These are phyloP conservation scores for Torulaspora microellipsoides DNA, from an alignment of 805 yeast genomes.

Conservation along the genomic window DNA sequence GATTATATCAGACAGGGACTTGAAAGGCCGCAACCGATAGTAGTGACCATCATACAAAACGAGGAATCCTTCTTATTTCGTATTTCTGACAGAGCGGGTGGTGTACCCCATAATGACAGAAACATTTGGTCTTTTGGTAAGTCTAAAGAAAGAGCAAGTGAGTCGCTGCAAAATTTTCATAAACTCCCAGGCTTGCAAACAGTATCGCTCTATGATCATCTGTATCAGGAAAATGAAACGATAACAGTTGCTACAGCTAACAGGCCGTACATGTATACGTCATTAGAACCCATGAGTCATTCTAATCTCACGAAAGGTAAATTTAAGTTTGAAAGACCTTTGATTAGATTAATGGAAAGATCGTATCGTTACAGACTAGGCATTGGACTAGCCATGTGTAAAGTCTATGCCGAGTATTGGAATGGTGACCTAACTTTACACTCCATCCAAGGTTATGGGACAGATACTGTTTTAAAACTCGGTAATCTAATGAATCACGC, in stretches of 20 bases:
- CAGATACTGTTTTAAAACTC: constrained; percentile 77
- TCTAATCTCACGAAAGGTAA: constrained; percentile 24
- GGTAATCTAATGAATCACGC: constrained; percentile 71
- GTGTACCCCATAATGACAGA: constrained; percentile 51
- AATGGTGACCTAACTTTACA: constrained; percentile 82
- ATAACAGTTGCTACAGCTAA: constrained; percentile 6
- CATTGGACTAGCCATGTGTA: constrained; percentile 86
- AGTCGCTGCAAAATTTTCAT: constrained; percentile 62
- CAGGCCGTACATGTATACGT: constrained; percentile 35
- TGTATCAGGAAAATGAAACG: constrained; percentile 13
- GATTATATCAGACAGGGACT: constrained; percentile 37
- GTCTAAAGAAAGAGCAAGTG: constrained; percentile 52
- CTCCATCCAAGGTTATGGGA: constrained; percentile 86
- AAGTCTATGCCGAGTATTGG: constrained; percentile 94
- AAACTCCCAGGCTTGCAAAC: constrained; percentile 58
- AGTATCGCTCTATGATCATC: constrained; percentile 31
- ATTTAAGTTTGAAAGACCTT: constrained; percentile 40
- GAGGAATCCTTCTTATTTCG: constrained; percentile 66
- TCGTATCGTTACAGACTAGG: constrained; percentile 76
- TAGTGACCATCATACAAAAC: constrained; percentile 66
- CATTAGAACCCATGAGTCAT: constrained; percentile 35
- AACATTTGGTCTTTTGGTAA: constrained; percentile 88
- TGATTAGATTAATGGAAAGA: constrained; percentile 62
- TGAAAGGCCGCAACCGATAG: constrained; percentile 62
- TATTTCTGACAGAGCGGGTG: constrained; percentile 89